Evolutionary conservation across 163 green algal genomes (phyloP).

Genomic region (Scenedesmus sp.): DNA sequence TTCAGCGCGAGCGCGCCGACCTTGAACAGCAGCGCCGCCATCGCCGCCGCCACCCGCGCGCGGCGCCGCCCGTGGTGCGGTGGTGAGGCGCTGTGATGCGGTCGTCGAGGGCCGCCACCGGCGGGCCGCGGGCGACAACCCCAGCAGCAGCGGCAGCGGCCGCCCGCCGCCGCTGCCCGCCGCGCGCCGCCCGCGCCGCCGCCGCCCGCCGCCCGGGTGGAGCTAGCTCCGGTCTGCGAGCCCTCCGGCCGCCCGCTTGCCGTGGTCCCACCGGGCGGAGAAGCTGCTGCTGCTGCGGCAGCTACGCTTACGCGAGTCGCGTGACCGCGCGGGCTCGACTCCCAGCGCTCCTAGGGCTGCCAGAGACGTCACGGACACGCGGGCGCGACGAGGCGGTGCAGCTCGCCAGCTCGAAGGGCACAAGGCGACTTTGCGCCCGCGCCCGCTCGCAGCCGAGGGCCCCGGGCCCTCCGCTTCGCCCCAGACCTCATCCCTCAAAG

Average conservation of each 20-base stretch:
- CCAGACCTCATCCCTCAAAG: too few relatives aligned
- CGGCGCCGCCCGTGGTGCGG: constrained; percentile 1
- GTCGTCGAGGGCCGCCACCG: background rate
- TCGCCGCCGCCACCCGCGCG: constrained; percentile 45
- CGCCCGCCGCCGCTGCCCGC: background rate
- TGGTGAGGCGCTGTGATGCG: background rate
- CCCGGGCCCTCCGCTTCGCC: too few relatives aligned
- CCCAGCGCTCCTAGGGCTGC: too few relatives aligned
- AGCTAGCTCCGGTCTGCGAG: background rate
- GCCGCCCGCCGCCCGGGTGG: too few relatives aligned
- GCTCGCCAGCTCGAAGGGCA: too few relatives aligned
- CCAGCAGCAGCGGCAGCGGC: background rate
- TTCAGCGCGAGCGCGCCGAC: constrained; percentile 66
- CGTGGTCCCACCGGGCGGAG: background rate
- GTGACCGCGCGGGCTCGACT: too few relatives aligned
- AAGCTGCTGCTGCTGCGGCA: background rate
- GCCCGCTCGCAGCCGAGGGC: too few relatives aligned
- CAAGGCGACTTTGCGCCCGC: too few relatives aligned
- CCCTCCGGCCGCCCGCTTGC: background rate
- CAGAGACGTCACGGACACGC: too few relatives aligned
- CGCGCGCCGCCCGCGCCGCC: too few relatives aligned
- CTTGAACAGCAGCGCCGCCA: constrained; percentile 83
- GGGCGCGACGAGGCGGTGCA: too few relatives aligned
- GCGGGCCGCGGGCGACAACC: background rate
- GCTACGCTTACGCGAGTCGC: too few relatives aligned